Base-by-base conservation (phyloP, 164 flowering plant species). In the Berberis vulgaris region DNA sequence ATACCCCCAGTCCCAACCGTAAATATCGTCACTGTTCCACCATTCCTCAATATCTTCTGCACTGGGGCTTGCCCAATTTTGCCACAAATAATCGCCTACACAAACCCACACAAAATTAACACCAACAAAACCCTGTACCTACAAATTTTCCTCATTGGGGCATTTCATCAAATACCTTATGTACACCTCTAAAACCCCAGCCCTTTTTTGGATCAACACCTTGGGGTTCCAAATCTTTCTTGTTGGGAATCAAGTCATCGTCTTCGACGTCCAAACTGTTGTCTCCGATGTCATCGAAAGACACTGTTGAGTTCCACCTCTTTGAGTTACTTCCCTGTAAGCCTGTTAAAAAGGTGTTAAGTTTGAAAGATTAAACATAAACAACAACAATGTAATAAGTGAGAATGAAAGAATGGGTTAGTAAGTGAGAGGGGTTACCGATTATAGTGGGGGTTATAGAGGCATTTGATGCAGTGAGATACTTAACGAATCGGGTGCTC, bases 1-100 rank as follows among this genome's bases (percentile, higher is more conserved):
- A 94, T 79, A 8, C 97, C 99, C 6, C 95, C 97, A 49, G 97
- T 94, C 63, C 97, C 97, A 63, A 94, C 90, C 0, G 93, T 89
- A 70, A 91, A 91, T 57, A 89, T 86, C 39, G 99, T 91, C n/a
- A 94, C 80, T 6, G 87, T 89, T 70, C 72, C 70, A 5, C 97
- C 97, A 80, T 83, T 91, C 65, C 96, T 84, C 79, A 91, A 79
- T 44, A 91, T 91, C 76, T 94, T 94, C 84, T 94, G 97, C 54
- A 87, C 75, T 9, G 97, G 99, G 13, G 84, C 67, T 75, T 89
- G 90, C 68, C 97, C 95, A 65, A 94, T 80, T 78, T 77, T 94
- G 50, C 99, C 97, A 73, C 96, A 94, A 53, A 91, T 71, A 64
- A 94, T 91, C 57, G 99, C 99, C 99, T 91, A 80, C 5, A 61